A percentile compares a stretch with the other conserved stretches of the same genome.
These are phyloP conservation scores for Mortierella alpina DNA, from an alignment of 192 early-diverging fungal species.

Conservation along the genomic window DNA sequence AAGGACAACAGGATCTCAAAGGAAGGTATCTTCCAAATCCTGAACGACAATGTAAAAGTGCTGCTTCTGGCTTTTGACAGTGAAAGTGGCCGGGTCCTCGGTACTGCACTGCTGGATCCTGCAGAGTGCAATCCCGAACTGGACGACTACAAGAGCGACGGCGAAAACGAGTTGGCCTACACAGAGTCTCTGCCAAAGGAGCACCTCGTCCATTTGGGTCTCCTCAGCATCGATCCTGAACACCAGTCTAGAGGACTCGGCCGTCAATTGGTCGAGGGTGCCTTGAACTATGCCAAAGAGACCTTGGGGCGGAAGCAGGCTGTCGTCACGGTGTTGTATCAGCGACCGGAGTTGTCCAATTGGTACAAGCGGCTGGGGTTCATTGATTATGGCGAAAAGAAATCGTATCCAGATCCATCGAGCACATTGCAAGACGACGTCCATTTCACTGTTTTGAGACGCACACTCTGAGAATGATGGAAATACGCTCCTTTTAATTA, in stretches of 20 bases:
- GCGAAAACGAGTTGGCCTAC: not conserved
- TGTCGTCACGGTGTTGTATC: conserved; percentile 42
- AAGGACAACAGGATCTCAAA: conserved; percentile 40
- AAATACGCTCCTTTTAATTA: not conserved
- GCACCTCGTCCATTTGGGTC: conserved; percentile 49
- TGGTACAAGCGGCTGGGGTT: conserved; percentile 62
- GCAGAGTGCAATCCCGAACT: conserved; percentile 25
- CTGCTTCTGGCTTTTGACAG: conserved; percentile 54
- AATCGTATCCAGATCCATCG: conserved; percentile 34
- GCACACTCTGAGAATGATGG: not conserved
- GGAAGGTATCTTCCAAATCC: conserved; percentile 24
- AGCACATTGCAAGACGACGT: conserved; percentile 25
- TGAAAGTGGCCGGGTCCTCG: conserved; percentile 32
- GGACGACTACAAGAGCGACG: conserved; percentile 12
- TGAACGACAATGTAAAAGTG: conserved; percentile 35
- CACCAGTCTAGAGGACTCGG: conserved; percentile 60
- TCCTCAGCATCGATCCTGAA: conserved; percentile 52
- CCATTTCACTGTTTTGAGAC: conserved; percentile 44
- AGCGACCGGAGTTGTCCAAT: conserved; percentile 45
- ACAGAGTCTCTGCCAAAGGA: conserved; percentile 5
- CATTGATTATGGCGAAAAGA: conserved; percentile 49
- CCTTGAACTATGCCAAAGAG: conserved; percentile 42
- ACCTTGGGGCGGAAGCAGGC: conserved; percentile 42
- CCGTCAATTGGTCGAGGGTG: conserved; percentile 50
- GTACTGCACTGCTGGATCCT: conserved; percentile 56